Percentiles rank a stretch among this genome's conserved stretches.
Evolutionary conservation across 106 monocot genomes (phyloP).

Genomic region (Gastrodia elata): DNA sequence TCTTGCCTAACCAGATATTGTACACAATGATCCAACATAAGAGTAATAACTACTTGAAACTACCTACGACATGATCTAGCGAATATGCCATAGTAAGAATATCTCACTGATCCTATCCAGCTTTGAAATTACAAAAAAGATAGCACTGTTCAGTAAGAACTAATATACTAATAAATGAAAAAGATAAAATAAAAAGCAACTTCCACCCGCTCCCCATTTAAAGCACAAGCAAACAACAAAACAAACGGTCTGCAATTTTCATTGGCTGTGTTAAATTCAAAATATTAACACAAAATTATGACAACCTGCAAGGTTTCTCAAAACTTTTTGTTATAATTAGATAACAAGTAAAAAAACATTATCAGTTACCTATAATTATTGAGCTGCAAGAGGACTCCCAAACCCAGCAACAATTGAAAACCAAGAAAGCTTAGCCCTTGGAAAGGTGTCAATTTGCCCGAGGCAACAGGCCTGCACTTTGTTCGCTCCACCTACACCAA

Average conservation of each 20-base stretch:
- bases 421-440: slow-evolving; percentile 88
- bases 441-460: slow-evolving; percentile 66
- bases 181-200: not conserved
- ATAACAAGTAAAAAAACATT: not conserved
- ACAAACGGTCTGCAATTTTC: not conserved
- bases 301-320: not conserved
- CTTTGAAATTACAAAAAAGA: not conserved
- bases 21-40: not conserved
- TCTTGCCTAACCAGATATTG: not conserved
- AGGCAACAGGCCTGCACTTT: slow-evolving; percentile 84
- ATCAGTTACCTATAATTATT: slow-evolving; percentile 78
- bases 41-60: not conserved
- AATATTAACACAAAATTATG: not conserved
- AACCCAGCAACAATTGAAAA: slow-evolving; percentile 73
- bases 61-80: not conserved
- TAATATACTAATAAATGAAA: not conserved
- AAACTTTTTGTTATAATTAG: not conserved
- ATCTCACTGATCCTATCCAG: not conserved
- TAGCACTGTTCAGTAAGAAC: not conserved
- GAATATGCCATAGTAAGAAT: not conserved
- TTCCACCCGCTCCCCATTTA: not conserved
- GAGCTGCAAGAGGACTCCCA: slow-evolving; percentile 93
- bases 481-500: slow-evolving; percentile 84
- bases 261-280: not conserved
- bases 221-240: not conserved